A percentile compares a stretch with the other conserved stretches of the same genome.
phyloP scores from a whole-genome alignment of 2,329 filamentous ascomycete species.

The Zymoseptoria passerinii region DNA sequence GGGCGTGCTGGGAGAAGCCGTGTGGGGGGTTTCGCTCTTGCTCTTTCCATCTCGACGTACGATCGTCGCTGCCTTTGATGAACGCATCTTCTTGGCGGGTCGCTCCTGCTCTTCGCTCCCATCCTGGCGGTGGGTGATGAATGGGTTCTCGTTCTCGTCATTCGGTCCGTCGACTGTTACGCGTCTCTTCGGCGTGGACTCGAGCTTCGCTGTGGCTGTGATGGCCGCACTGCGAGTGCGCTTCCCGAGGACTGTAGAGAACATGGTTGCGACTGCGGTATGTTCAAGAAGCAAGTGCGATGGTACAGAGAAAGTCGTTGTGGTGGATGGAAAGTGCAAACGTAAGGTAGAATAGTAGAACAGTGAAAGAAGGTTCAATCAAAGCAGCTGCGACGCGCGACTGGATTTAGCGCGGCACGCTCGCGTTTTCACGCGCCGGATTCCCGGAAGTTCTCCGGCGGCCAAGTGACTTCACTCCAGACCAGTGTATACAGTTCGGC shows the following conservation, averaged over 20 bases:
- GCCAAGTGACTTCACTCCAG: too few species aligned
- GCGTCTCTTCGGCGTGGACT: constrained; percentile 31
- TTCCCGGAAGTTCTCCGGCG: too few species aligned
- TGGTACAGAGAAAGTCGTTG: background rate
- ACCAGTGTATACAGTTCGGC: too few species aligned
- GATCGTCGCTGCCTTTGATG: constrained; percentile 23
- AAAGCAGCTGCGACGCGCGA: background rate
- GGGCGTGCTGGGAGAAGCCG: constrained; percentile 57
- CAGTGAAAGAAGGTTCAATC: background rate
- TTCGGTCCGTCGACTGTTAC: constrained; percentile 45
- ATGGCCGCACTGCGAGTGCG: constrained; percentile 36
- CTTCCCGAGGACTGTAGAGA: constrained; percentile 37
- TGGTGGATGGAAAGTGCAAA: background rate
- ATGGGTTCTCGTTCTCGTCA: constrained; percentile 61
- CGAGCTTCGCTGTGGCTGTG: constrained; percentile 24
- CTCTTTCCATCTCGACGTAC: constrained; percentile 37
- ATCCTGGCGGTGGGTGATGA: constrained; percentile 34
- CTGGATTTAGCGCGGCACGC: background rate
- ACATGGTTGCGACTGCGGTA: constrained; percentile 27
- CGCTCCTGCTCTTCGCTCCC: constrained; percentile 32
- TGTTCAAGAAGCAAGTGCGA: background rate
- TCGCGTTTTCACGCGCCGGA: too few species aligned
- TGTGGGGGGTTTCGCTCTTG: constrained; percentile 17
- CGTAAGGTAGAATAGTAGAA: too few species aligned
- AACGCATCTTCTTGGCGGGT: constrained; percentile 30